Percentiles rank a stretch among this genome's conserved stretches.
These are phyloP conservation scores for Yarrowia sp. DNA, from an alignment of 805 yeast species.

Conservation along the genomic window DNA sequence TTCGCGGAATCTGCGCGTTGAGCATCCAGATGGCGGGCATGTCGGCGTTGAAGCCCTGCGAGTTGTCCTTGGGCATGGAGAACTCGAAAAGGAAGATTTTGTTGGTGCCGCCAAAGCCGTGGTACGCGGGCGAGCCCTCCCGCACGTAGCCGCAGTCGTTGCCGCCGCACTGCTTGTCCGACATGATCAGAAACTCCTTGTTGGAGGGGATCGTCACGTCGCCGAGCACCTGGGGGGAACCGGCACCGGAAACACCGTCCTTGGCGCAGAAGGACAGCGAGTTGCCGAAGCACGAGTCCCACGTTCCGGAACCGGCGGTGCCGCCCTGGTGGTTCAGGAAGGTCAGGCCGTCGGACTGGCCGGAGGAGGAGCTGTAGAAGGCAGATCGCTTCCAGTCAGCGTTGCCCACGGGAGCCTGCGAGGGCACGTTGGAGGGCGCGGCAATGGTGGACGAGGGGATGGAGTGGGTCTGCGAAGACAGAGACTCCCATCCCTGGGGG, in stretches of 20 bases:
- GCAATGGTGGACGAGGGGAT: constrained; percentile 34
- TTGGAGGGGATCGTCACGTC: constrained; percentile 71
- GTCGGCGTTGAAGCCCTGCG: constrained; percentile 62
- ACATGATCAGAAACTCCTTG: constrained; percentile 78
- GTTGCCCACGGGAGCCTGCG: constrained; percentile 42
- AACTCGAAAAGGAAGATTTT: constrained; percentile 94
- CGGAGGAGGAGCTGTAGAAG: constrained; percentile 64
- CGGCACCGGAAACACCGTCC: constrained; percentile 73
- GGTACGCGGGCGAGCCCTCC: constrained; percentile 83
- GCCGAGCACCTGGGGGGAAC: constrained; percentile 62
- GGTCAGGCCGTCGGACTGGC: constrained; percentile 65
- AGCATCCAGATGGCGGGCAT: constrained; percentile 99
- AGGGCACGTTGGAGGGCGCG: constrained; percentile 30
- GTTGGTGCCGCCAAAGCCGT: constrained; percentile 81
- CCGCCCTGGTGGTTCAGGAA: constrained; percentile 92
- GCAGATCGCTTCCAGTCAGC: constrained; percentile 70
- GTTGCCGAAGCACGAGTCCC: constrained; percentile 86
- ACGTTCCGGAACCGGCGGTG: constrained; percentile 77
- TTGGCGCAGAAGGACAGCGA: constrained; percentile 80
- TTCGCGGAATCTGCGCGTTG: constrained; percentile 95
- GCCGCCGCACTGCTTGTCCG: constrained; percentile 46
- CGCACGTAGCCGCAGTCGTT: constrained; percentile 81
- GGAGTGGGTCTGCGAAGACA: constrained; percentile 33
- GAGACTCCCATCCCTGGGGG: constrained; percentile 27
- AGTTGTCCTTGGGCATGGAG: constrained; percentile 75